Evolutionary conservation across 805 yeast genomes (phyloP).

Genomic region (Metschnikowia sp.): DNA sequence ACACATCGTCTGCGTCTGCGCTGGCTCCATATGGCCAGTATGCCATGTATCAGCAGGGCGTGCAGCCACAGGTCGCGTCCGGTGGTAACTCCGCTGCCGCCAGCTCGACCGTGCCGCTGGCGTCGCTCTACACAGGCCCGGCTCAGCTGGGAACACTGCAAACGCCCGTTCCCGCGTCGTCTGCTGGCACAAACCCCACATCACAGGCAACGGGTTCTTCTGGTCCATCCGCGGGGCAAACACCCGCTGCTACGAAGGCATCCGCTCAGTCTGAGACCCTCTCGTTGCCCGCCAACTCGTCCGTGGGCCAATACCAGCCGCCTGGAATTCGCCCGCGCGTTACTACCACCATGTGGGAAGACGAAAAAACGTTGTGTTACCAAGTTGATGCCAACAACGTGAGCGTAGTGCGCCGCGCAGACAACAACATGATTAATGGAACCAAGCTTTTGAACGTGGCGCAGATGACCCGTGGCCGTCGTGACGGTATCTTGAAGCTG

Average conservation of each 20-base stretch:
- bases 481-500: conserved; percentile 79
- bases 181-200: conserved; percentile 25
- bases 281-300: conserved; percentile 20
- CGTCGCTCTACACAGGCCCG: conserved; percentile 13
- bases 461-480: conserved; percentile 81
- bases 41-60: conserved; percentile 17
- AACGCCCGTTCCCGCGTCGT: conserved; percentile 11
- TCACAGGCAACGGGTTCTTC: conserved; percentile 17
- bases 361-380: conserved; percentile 78
- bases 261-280: conserved; percentile 15
- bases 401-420: conserved; percentile 79
- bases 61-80: conserved; percentile 7
- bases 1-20: conserved; percentile 9
- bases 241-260: conserved; percentile 12
- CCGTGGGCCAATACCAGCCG: conserved; percentile 45
- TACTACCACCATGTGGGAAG: conserved; percentile 89
- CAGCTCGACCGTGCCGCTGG: conserved; percentile 12
- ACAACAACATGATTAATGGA: conserved; percentile 82
- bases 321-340: conserved; percentile 58
- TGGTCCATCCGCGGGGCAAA: neutral
- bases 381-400: conserved; percentile 83
- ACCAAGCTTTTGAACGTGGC: conserved; percentile 81
- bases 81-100: conserved; percentile 4
- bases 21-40: conserved; percentile 17
- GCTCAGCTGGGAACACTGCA: conserved; percentile 9